Evolutionary conservation across 495 filamentous ascomycete species (phyloP), one percentile per base, ranked within the genome.

Genomic region (Penicillium manginii): DNA sequence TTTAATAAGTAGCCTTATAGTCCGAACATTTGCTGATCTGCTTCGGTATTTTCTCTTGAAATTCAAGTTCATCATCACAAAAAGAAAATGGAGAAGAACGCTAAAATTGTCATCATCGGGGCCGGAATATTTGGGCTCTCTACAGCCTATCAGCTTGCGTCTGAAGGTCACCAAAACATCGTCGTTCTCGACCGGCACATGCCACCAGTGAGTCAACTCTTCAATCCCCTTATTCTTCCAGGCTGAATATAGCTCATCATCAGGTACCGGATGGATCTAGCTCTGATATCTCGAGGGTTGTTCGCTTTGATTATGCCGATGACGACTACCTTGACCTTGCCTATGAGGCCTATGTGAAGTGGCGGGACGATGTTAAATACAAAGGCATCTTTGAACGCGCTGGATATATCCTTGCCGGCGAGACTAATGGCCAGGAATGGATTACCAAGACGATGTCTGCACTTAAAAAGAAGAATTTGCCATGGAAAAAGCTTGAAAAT

Each of bases 291-390:
- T 86, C 84, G 17, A 81, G 85, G 39, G 83, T 88, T 54, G 76
- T 92, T 59, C 80, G 89, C 29, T 66, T 86, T 48, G 89, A 92
- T 70, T 92, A 92, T 68, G 74, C 81, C 1, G 83, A 90, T 64
- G 69, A 78, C 4, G 78, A 76, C 9, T 91, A 92, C 64, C 76
- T 83, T 19, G 65, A 66, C 15, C 81, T 92, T 52, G 86, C 77
- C 7, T 71, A 79, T 7, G 71, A 81, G 17, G 88, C 88, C 6
- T 86, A 83, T 47, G 59, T 55, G 14, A 74, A 78, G 58, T 92
- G 90, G 90, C 40, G 40, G n/a, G 40, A 45, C 18, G 79, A 85
- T 1, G 74, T 78, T 21, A 50, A 62, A 39, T 62, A 58, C 46
- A 9, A 35, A 10, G 55, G 35, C n/a, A 52, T 58, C 17, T 62